These are phyloP conservation scores for Apiospora marii DNA, from an alignment of 2,329 filamentous ascomycete species.

Conservation along the genomic window DNA sequence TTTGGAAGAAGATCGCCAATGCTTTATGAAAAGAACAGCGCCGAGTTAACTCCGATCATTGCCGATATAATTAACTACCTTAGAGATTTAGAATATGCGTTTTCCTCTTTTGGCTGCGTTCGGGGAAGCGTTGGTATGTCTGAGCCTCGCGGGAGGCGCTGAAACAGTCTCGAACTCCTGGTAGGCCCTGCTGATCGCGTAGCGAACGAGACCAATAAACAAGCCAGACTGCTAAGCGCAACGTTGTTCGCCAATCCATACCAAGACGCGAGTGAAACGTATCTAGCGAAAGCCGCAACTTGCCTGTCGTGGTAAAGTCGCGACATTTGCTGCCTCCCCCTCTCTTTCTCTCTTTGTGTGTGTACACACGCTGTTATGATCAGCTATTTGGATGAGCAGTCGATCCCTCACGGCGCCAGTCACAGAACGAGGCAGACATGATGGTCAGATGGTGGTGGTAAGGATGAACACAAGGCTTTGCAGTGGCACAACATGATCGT, in stretches of 20 bases:
- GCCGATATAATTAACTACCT: background rate
- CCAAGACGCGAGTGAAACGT: background rate
- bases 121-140: background rate
- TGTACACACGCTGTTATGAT: background rate
- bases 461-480: background rate
- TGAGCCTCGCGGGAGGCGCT: background rate
- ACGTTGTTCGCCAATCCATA: background rate
- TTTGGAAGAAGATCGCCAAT: background rate
- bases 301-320: background rate
- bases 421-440: background rate
- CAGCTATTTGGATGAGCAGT: background rate
- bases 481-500: background rate
- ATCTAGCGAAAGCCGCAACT: background rate
- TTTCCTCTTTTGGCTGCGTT: background rate
- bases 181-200: background rate
- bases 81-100: background rate
- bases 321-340: background rate
- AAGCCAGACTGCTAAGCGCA: background rate
- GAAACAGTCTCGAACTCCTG: constrained; percentile 8
- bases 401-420: background rate
- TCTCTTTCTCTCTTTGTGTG: background rate
- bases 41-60: background rate
- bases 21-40: background rate
- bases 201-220: background rate
- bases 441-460: background rate